Base-by-base conservation (phyloP, 2,329 filamentous ascomycete genomes). In the Huntiella bhutanensis region DNA sequence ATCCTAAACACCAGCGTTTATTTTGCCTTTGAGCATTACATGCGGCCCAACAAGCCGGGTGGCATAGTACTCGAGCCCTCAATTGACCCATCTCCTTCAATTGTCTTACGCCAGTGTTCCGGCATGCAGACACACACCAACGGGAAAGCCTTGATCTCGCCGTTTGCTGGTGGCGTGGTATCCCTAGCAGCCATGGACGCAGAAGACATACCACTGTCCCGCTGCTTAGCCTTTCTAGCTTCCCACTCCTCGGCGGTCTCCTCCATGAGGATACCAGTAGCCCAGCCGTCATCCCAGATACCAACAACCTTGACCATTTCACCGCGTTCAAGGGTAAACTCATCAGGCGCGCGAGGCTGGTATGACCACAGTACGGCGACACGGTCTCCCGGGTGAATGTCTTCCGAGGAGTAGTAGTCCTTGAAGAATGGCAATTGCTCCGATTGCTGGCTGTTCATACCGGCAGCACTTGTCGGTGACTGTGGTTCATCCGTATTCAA, bases 251-350 rank as follows among this genome's bases (percentile, higher is more conserved):
- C 88, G 2, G 86, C 86, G 47, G 76, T 73, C 55, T 93, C 83
- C 46, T 80, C 71, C 47, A 93, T 66, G 58, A 92, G 71, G 47
- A 95, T 73, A 55, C 91, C 91, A 1, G 91, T 98, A 8, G 91
- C 91, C 91, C 91, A 98, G 41, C 91, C 91, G 59, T 98, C 91
- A 57, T 98, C 91, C 91, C 91, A 98, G 54, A 98, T 98, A 51
- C 91, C 91, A 32, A 96, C 81, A 11, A 98, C 80, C 65, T 95
- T 96, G 57, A 98, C 72, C 87, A 98, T 95, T 58, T 98, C 91
- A 46, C 91, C 91, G 49, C 91, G 77, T 56, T 96, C 91, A 34
- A 98, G 69, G 35, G 84, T 71, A 57, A 96, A 96, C 58, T 98
- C 91, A 56, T 98, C 91, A 28, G 78, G 76, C 4, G 91, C 91